Percentiles rank a stretch among this genome's conserved stretches.
phyloP scores from a whole-genome alignment of 2,329 filamentous ascomycete species.

The Alternaria angustiovoidea region DNA sequence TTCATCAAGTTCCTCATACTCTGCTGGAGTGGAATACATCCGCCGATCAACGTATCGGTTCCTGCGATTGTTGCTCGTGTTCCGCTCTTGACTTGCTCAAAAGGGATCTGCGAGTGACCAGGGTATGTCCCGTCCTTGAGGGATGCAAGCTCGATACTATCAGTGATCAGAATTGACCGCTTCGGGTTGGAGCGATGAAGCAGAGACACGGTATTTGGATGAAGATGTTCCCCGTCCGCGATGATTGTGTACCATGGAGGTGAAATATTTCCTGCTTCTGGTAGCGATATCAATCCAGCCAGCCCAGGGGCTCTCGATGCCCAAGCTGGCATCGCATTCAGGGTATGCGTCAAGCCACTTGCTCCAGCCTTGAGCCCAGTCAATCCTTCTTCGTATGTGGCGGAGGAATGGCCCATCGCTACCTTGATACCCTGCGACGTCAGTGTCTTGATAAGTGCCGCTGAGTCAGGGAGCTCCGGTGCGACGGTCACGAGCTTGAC shows the following conservation, averaged over 20 bases:
- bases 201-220: constrained; percentile 59
- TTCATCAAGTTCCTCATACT: constrained; percentile 59
- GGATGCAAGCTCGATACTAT: constrained; percentile 63
- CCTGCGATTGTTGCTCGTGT: constrained; percentile 60
- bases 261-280: constrained; percentile 23
- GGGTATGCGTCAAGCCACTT: constrained; percentile 61
- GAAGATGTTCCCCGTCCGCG: constrained; percentile 63
- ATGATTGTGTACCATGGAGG: constrained; percentile 63
- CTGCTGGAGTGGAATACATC: constrained; percentile 60
- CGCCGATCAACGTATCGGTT: constrained; percentile 63
- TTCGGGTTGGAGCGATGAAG: constrained; percentile 58
- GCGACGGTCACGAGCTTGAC: constrained; percentile 63
- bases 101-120: constrained; percentile 61
- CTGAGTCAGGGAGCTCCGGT: constrained; percentile 58
- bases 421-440: constrained; percentile 54
- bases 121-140: constrained; percentile 61
- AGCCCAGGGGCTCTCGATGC: constrained; percentile 62
- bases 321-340: constrained; percentile 64
- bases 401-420: constrained; percentile 62
- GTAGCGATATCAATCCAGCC: constrained; percentile 53
- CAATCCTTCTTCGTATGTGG: constrained; percentile 57
- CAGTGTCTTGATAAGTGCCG: constrained; percentile 54
- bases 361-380: constrained; percentile 59
- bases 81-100: constrained; percentile 59
- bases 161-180: constrained; percentile 62